phyloP scores from a whole-genome alignment of 129 eudicot genomes.

The Centella asiatica region DNA sequence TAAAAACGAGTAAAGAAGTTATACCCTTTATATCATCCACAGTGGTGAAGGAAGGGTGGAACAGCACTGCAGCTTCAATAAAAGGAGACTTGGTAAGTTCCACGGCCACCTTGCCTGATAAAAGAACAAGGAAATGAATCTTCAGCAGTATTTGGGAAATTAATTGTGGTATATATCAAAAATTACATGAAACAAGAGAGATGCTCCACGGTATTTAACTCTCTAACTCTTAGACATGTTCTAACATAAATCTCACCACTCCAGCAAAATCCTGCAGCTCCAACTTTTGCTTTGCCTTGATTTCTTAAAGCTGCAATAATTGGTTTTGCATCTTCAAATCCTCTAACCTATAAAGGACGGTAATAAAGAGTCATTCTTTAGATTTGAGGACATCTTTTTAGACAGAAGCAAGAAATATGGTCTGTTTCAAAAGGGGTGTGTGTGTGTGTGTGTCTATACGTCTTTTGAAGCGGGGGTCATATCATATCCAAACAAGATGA shows the following conservation, averaged over 20 bases:
- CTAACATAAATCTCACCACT: conserved; percentile 36
- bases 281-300: conserved; percentile 35
- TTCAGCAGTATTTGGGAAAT: not conserved
- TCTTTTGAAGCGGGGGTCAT: not conserved
- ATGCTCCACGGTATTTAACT: too few relatives aligned
- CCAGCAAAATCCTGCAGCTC: conserved; percentile 58
- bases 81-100: conserved; percentile 24
- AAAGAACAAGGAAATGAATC: not conserved
- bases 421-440: not conserved
- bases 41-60: conserved; percentile 38
- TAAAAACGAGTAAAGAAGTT: not conserved
- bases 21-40: conserved; percentile 40
- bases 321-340: conserved; percentile 32
- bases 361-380: not conserved
- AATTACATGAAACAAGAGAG: too few relatives aligned
- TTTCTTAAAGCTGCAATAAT: conserved; percentile 36
- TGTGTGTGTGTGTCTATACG: too few relatives aligned
- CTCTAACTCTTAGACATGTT: not conserved
- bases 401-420: not conserved
- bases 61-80: conserved; percentile 46
- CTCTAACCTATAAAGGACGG: conserved; percentile 28
- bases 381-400: not conserved
- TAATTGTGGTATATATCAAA: not conserved
- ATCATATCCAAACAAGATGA: not conserved
- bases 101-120: conserved; percentile 45